Conservation (phyloP, 2,329 filamentous ascomycete species). For the Passalora sequoiae region DNA sequence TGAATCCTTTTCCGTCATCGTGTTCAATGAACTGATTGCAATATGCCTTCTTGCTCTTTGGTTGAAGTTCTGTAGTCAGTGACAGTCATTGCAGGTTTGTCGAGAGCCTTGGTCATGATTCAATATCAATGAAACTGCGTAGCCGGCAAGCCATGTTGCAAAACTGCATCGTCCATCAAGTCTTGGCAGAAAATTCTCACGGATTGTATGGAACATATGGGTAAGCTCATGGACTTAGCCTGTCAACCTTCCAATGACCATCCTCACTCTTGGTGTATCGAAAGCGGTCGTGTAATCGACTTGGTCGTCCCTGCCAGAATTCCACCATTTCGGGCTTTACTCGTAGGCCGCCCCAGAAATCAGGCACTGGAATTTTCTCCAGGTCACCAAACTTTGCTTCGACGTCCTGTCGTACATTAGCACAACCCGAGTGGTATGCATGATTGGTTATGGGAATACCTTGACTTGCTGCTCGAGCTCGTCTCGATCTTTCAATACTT, state of each 20-base stretch:
- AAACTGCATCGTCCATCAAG: background rate
- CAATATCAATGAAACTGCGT: background rate
- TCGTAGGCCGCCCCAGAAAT: conserved; percentile 90
- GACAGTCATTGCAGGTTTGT: background rate
- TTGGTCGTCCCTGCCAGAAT: conserved; percentile 93
- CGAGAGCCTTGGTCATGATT: background rate
- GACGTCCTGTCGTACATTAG: conserved; percentile 47
- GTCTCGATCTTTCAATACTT: conserved; percentile 63
- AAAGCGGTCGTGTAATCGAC: conserved; percentile 89
- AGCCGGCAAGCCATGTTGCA: background rate
- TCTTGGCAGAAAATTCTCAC: background rate
- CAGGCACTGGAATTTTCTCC: conserved; percentile 80
- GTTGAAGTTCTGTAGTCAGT: background rate
- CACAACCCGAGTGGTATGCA: too few relatives aligned
- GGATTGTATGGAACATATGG: background rate
- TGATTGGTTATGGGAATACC: too few relatives aligned
- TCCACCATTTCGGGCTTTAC: conserved; percentile 81
- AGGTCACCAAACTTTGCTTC: conserved; percentile 68
- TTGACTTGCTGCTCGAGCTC: conserved; percentile 71
- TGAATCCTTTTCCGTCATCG: too few relatives aligned
- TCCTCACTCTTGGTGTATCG: conserved; percentile 61
- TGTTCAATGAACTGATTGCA: background rate
- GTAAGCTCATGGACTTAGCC: conserved; percentile 61
- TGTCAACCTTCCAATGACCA: conserved; percentile 51
- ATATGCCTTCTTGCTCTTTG: background rate